phyloP scores from a whole-genome alignment of 208 protist species.

The Leishmania tropica region DNA sequence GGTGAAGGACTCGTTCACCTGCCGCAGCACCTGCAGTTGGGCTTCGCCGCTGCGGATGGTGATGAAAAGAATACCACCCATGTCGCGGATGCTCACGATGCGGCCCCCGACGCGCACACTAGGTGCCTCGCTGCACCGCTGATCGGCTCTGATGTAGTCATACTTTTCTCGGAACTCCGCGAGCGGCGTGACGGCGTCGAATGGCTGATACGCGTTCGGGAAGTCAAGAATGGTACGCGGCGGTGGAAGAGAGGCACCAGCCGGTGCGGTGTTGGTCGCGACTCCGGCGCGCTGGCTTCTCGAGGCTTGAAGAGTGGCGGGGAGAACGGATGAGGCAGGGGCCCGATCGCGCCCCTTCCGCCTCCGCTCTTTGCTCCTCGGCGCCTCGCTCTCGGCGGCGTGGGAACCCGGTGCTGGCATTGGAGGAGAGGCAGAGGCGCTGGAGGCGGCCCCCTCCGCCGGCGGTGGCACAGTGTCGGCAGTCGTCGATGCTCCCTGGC shows the following conservation, averaged over 20 bases:
- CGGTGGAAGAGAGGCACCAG: slow-evolving; percentile 11
- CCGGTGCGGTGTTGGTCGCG: background rate
- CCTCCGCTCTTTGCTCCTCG: background rate
- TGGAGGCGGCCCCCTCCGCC: background rate
- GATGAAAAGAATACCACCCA: slow-evolving; percentile 86
- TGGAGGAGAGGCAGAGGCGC: slow-evolving; percentile 3
- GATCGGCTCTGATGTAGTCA: slow-evolving; percentile 28
- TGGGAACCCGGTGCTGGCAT: background rate
- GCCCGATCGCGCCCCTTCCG: background rate
- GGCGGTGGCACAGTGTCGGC: background rate
- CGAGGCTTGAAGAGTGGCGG: background rate
- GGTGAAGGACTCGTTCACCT: slow-evolving; percentile 52
- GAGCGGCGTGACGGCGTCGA: slow-evolving; percentile 52
- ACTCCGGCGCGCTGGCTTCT: background rate
- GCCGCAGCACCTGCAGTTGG: slow-evolving; percentile 75
- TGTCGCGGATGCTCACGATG: slow-evolving; percentile 72
- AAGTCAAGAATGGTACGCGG: slow-evolving; percentile 46
- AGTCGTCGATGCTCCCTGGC: background rate
- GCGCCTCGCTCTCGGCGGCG: background rate
- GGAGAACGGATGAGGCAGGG: background rate
- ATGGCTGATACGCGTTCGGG: slow-evolving; percentile 67
- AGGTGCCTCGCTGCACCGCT: slow-evolving; percentile 17
- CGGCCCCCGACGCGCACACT: slow-evolving; percentile 72
- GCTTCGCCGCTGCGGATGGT: slow-evolving; percentile 66
- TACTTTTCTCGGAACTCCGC: slow-evolving; percentile 50